Conservation (phyloP, 2,329 filamentous ascomycete species). For the Allantophomopsis lycopodina region DNA sequence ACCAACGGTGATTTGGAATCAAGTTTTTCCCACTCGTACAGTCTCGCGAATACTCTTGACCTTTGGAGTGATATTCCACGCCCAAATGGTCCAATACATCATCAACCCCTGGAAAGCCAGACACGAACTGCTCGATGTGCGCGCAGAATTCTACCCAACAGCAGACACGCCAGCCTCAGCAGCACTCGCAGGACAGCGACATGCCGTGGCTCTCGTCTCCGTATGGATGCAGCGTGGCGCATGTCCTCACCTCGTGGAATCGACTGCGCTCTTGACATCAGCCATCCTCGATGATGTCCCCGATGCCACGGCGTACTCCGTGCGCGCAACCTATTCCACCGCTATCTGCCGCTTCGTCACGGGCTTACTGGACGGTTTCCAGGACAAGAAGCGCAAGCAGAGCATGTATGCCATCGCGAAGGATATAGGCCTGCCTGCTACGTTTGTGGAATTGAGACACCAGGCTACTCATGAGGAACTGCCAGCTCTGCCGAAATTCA, state of each 20-base stretch:
- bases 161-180: neutral
- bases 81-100: slow-evolving; percentile 52
- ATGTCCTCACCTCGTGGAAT: slow-evolving; percentile 69
- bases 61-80: slow-evolving; percentile 5
- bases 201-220: slow-evolving; percentile 42
- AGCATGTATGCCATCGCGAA: slow-evolving; percentile 63
- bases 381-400: slow-evolving; percentile 50
- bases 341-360: slow-evolving; percentile 75
- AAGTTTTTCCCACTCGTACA: slow-evolving; percentile 19
- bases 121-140: slow-evolving; percentile 50
- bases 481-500: slow-evolving; percentile 60
- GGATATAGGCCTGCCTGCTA: slow-evolving; percentile 54
- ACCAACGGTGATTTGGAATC: neutral
- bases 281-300: slow-evolving; percentile 49
- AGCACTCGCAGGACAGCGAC: slow-evolving; percentile 20
- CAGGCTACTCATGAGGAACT: slow-evolving; percentile 84
- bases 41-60: too few relatives aligned
- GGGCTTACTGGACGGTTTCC: slow-evolving; percentile 62
- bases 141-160: slow-evolving; percentile 46
- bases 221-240: slow-evolving; percentile 62
- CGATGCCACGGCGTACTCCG: slow-evolving; percentile 32
- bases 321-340: slow-evolving; percentile 57
- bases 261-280: slow-evolving; percentile 59
- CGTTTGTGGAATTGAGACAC: slow-evolving; percentile 81
- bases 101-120: slow-evolving; percentile 62